These are phyloP conservation scores for Pisolithus tinctorius DNA, from an alignment of 768 basidiomycete genomes.

Conservation along the genomic window DNA sequence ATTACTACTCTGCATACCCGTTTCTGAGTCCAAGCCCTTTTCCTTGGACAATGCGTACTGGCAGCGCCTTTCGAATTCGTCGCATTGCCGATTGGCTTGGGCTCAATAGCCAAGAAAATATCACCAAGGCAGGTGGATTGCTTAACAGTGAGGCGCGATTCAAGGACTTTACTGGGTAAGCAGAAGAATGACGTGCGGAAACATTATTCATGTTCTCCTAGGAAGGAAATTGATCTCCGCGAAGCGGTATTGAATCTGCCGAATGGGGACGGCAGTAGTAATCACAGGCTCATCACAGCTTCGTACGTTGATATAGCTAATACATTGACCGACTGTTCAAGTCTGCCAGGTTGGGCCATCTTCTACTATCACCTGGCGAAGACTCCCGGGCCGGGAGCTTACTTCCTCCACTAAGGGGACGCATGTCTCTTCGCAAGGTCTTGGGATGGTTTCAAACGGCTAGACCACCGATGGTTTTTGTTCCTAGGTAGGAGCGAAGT, in stretches of 20 bases:
- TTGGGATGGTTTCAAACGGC: constrained; percentile 39
- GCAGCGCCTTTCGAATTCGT: constrained; percentile 51
- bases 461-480: constrained; percentile 34
- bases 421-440: constrained; percentile 34
- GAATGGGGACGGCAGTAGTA: neutral
- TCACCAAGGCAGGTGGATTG: constrained; percentile 33
- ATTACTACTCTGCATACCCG: constrained; percentile 60
- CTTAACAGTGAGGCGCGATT: constrained; percentile 28
- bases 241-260: constrained; percentile 7
- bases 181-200: neutral
- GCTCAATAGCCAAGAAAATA: constrained; percentile 26
- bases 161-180: constrained; percentile 32
- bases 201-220: constrained; percentile 6
- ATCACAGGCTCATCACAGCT: constrained; percentile 27
- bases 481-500: constrained; percentile 39
- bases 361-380: constrained; percentile 41
- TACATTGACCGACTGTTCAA: constrained; percentile 3
- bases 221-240: constrained; percentile 11
- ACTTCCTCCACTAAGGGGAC: constrained; percentile 41
- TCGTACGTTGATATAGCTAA: constrained; percentile 28
- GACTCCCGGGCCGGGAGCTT: constrained; percentile 32
- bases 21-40: constrained; percentile 46
- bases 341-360: constrained; percentile 48
- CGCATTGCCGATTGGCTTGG: constrained; percentile 58
- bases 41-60: constrained; percentile 40